Conservation (phyloP, 441 rosid genomes). For the Gossypium schwendimanii region DNA sequence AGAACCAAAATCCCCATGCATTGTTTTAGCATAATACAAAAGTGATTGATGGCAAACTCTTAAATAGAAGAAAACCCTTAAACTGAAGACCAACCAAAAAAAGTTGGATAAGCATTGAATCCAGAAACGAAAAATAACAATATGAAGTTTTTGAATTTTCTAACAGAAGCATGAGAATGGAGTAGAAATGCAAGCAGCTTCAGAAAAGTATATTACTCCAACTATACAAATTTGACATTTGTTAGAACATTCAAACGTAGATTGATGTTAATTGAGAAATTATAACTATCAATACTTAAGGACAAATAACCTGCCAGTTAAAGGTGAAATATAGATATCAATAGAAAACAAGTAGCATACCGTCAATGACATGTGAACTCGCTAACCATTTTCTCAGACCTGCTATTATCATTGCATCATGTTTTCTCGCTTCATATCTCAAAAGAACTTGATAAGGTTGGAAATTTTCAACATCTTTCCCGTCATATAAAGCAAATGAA, state of each 20-base stretch:
- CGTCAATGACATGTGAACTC: slow-evolving; percentile 28
- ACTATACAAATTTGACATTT: not conserved
- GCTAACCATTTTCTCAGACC: slow-evolving; percentile 44
- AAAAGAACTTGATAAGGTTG: slow-evolving; percentile 53
- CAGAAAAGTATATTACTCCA: not conserved
- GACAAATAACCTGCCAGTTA: not conserved
- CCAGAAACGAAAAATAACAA: not conserved
- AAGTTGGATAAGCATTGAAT: not conserved
- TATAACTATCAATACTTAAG: not conserved
- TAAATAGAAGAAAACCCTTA: not conserved
- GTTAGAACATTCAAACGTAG: not conserved
- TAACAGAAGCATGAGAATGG: not conserved
- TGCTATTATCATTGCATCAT: slow-evolving; percentile 35
- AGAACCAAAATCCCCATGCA: not conserved
- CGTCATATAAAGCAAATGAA: slow-evolving; percentile 57
- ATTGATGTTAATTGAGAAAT: not conserved
- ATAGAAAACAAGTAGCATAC: slow-evolving; percentile 20
- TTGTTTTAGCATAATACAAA: not conserved
- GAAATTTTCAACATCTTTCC: slow-evolving; percentile 30
- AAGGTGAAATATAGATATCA: not conserved
- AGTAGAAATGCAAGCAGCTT: not conserved
- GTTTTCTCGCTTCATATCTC: slow-evolving; percentile 34
- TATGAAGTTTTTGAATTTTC: not conserved
- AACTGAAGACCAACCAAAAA: not conserved
- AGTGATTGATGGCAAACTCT: not conserved